Base-by-base conservation (phyloP, 164 flowering plant genomes). In the Sedum album region DNA sequence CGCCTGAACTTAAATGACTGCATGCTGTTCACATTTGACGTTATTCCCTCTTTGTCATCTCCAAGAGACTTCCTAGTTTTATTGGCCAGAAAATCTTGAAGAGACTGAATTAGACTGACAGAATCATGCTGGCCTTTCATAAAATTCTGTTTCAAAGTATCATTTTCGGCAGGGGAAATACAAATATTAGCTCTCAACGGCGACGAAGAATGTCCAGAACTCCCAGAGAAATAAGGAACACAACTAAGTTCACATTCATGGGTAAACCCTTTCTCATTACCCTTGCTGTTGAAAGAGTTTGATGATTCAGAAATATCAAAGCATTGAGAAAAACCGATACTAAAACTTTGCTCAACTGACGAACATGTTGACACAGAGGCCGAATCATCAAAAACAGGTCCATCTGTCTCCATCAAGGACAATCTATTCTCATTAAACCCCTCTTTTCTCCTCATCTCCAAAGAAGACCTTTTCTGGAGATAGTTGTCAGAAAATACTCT, bases 401-500 rank as follows among this genome's bases (percentile, higher is more conserved):
- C 70, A 44, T 73, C 75, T 20, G 62, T 13, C n/a, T 25, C 60
- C 71, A 60, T 55, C 73, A 74, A 66, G 64, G 30, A 69, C 30
- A 76, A 67, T 36, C 23, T 55, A 13, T 67, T 39, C 38, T 55
- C 70, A 28, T 20, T 15, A 23, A 80, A 65, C 67, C 49, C 60
- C 18, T 71, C 66, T 57, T 70, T 80, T 66, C 67, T 67, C 65
- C 72, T 28, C 17, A 48, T 63, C 64, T 79, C 86, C 17, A 84
- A 73, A 15, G 82, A 76, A 66, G 81, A 80, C 69, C 70, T 72
- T 70, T 70, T 82, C 6, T 41, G 79, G 11, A 79, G 57, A 72
- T 84, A 81, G 63, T 71, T 71, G 25, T 81, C 83, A 48, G 87
- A 82, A 2, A 83, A 73, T 31, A 78, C 83, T 74, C 78, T 76